Percentiles rank a stretch among this genome's conserved stretches.
Evolutionary conservation across 2,329 filamentous ascomycete genomes (phyloP).

Genomic region (Fusarium sp.): DNA sequence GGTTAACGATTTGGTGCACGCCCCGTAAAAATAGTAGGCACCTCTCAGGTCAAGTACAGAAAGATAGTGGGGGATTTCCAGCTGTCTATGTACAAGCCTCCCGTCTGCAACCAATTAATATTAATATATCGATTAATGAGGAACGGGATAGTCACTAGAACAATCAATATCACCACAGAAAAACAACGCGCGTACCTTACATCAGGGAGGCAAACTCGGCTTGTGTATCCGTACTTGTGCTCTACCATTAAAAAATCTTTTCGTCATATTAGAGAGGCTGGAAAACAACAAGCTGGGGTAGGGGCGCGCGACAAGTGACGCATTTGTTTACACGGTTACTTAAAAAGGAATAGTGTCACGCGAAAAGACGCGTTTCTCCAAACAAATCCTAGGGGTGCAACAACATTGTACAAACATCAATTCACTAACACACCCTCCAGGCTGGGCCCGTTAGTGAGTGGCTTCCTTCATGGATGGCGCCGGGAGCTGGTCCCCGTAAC

Average conservation of each 20-base stretch:
- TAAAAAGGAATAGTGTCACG: slow-evolving; percentile 47
- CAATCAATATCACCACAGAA: neutral
- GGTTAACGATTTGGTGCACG: slow-evolving; percentile 30
- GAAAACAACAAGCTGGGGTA: slow-evolving; percentile 33
- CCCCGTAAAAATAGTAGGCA: slow-evolving; percentile 24
- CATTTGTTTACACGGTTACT: slow-evolving; percentile 56
- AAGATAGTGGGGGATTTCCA: slow-evolving; percentile 19
- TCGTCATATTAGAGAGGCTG: slow-evolving; percentile 29
- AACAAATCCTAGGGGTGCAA: slow-evolving; percentile 38
- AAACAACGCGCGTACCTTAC: slow-evolving; percentile 11
- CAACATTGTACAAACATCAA: slow-evolving; percentile 7
- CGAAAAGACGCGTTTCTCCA: slow-evolving; percentile 51
- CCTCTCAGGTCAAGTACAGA: neutral
- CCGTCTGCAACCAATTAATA: neutral
- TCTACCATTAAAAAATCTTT: slow-evolving; percentile 4
- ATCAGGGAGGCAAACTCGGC: slow-evolving; percentile 15
- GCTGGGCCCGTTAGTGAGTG: slow-evolving; percentile 20
- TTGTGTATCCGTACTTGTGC: neutral
- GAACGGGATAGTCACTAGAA: slow-evolving; percentile 10
- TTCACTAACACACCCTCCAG: slow-evolving; percentile 28
- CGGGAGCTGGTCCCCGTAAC: slow-evolving; percentile 42
- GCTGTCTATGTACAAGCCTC: slow-evolving; percentile 17
- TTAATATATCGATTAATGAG: slow-evolving; percentile 11
- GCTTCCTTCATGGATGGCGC: slow-evolving; percentile 37
- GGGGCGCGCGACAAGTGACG: slow-evolving; percentile 47